Evolutionary conservation across 73 alveolate genomes (phyloP), one percentile per base, ranked within the genome.

Genomic region (Paraurostyla sp.): DNA sequence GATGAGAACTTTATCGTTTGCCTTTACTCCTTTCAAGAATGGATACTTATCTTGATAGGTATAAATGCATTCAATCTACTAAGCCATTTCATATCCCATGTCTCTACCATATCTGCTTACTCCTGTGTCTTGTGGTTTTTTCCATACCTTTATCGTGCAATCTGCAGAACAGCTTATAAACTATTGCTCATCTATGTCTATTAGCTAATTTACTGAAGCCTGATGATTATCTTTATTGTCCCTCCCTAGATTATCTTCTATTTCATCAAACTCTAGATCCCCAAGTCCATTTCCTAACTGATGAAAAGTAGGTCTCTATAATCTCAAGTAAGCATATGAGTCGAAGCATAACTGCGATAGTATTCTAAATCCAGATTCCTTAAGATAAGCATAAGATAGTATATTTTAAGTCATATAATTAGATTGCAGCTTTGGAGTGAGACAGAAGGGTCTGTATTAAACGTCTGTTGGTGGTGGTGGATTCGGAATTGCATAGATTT

Each of bases 171-270:
- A 25, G 25, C 71, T 43, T 3, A 65, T 65, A 38, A 65, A 65
- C 36, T 65, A 22, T 36, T 65, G 35, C 16, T 36, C 82, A 38
- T 65, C 82, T 38, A 13, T 38, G 25, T 65, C 82, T 18, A 65
- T 65, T 13, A 65, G 25, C 42, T 35, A 16, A 65, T 65, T 65
- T 65, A 65, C 82, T 38, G 60, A 38, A 15, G 82, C 82, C 36
- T 65, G 16, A 45, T 73, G 86, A 73, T 73, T 73, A 29, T 73
- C 18, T 45, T 27, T 20, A 2, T n/a, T 3, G 32, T 73, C 86
- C 46, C 86, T 22, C n/a, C 86, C 86, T 46, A 73, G 32, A 73
- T 73, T 73, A 30, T 73, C 71, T 25, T 73, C 71, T 22, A 73
- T 49, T 30, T 73, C 86, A 25, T 73, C 65, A 27, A 73, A 73